Base-by-base conservation (phyloP, 495 filamentous ascomycete genomes). In the Schizothecium vesticola region DNA sequence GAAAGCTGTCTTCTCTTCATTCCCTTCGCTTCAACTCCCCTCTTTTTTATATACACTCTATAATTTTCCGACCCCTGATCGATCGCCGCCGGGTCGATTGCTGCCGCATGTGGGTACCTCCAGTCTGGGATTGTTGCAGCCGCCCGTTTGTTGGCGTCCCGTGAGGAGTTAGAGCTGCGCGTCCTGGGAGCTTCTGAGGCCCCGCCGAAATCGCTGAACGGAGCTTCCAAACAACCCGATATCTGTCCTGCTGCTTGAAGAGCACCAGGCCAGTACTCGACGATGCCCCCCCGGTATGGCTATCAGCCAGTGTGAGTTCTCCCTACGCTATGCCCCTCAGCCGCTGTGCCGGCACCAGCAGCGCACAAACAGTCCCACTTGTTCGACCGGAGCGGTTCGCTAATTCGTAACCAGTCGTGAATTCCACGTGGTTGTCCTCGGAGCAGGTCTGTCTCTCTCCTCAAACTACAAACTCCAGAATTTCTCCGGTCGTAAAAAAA, bases 371-470 rank as follows among this genome's bases (percentile, higher is more conserved):
- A 51, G 43, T 51, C 43, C 43, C 43, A 51, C 43, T 51, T 8
- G 43, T 51, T 19, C 43, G 43, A 51, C 43, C 43, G n/a, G 43
- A 51, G 16, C 64, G 36, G 24, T 12, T 29, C 51, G 65, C 69
- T 75, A 68, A 71, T 61, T 56, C 8, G 13, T 28, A 13, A 3
- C 21, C 63, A 77, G 75, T 26, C 76, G 75, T 57, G 76, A 78
- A 71, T 77, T 74, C 66, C 67, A 78, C 70, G 74, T 77, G 43
- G 76, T 78, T 57, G 76, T 78, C 24, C 67, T 78, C 22, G 76
- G 76, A 68, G 70, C 76, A 71, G 76, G 76, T 78, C 63, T 65
- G 74, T 76, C 31, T 7, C 56, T 59, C 59, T 51, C 55, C 13
- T 22, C 56, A 59, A 26, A 43, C 31, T 33, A 10, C 24, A 43